Evolutionary conservation across 371 early-diverging fungal species (phyloP).

Genomic region (Lichtheimia ornata): DNA sequence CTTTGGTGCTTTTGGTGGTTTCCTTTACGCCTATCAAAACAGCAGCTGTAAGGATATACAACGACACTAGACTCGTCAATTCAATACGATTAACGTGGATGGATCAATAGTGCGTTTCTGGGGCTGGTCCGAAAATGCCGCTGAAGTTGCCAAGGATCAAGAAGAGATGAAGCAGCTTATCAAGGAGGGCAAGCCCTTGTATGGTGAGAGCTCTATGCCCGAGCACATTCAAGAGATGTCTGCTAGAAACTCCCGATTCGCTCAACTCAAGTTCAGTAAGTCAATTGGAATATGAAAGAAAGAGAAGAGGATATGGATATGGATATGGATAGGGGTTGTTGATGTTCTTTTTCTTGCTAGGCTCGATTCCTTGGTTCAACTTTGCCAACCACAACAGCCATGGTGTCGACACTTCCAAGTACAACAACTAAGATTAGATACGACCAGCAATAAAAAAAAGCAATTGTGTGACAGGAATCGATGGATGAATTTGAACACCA

Average conservation of each 20-base stretch:
- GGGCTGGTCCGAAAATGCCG: constrained; percentile 89
- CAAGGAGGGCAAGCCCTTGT: constrained; percentile 72
- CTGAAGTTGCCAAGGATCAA: constrained; percentile 75
- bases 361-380: constrained; percentile 80
- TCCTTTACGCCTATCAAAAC: constrained; percentile 69
- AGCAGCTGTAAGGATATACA: constrained; percentile 59
- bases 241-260: constrained; percentile 71
- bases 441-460: background rate
- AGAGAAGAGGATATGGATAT: background rate
- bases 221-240: constrained; percentile 65
- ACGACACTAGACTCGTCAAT: background rate
- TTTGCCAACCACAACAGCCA: constrained; percentile 82
- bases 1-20: constrained; percentile 68
- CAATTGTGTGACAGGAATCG: background rate
- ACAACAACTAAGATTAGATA: constrained; percentile 22
- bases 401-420: constrained; percentile 64
- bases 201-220: constrained; percentile 68
- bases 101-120: constrained; percentile 82
- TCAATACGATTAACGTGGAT: background rate
- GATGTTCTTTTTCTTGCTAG: constrained; percentile 24
- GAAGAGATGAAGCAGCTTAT: constrained; percentile 65
- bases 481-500: too few relatives aligned
- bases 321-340: background rate
- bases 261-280: constrained; percentile 72
- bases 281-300: background rate